Percentiles rank a stretch among this genome's conserved stretches.
These are phyloP conservation scores for Bretschneidera sinensis DNA, from an alignment of 345 rosid species.

Conservation along the genomic window DNA sequence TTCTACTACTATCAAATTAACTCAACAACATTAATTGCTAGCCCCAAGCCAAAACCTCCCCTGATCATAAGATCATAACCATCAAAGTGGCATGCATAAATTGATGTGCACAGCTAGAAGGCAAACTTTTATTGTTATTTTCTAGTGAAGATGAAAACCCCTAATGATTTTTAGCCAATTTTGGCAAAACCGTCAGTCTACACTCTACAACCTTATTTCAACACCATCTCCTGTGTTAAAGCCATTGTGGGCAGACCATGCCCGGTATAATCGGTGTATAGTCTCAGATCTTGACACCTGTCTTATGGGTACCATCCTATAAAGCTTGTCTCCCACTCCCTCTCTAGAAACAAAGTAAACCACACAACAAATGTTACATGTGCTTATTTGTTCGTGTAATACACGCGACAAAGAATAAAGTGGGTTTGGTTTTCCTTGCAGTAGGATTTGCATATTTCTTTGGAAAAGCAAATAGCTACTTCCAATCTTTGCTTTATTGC, in stretches of 20 bases:
- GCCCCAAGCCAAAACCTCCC: too few species aligned
- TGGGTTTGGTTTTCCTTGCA: neutral
- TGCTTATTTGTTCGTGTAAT: neutral
- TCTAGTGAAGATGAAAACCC: conserved; percentile 6
- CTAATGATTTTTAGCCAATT: conserved; percentile 25
- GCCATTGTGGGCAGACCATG: conserved; percentile 26
- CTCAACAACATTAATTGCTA: too few species aligned
- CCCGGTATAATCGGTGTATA: conserved; percentile 27
- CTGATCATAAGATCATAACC: too few species aligned
- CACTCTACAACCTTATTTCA: conserved; percentile 32
- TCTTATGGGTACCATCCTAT: conserved; percentile 16
- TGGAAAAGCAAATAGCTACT: neutral
- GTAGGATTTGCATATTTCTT: conserved; percentile 4
- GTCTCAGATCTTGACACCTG: conserved; percentile 29
- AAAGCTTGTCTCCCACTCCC: neutral
- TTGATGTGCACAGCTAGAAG: too few species aligned
- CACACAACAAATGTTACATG: neutral
- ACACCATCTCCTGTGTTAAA: conserved; percentile 24
- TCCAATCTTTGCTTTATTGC: conserved; percentile 1
- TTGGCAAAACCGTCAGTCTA: conserved; percentile 31
- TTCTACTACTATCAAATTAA: too few species aligned
- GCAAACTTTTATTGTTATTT: neutral
- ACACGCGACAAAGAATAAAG: neutral
- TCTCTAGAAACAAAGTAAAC: neutral
- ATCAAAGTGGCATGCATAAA: too few species aligned